These are phyloP conservation scores for Hemisphaericaspora nanyangensis DNA, from an alignment of 805 yeast genomes.

Conservation along the genomic window DNA sequence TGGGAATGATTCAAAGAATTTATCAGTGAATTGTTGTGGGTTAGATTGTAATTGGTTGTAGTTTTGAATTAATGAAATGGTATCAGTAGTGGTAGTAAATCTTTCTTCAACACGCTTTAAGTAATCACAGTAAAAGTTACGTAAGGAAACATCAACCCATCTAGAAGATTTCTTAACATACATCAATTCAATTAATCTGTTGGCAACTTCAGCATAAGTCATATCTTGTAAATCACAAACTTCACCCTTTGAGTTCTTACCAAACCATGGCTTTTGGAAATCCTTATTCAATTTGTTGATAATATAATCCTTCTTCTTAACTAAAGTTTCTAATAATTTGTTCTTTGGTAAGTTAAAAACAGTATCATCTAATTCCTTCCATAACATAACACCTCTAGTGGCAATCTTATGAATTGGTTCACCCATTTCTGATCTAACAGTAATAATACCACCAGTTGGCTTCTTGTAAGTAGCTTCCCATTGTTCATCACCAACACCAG, in stretches of 20 bases:
- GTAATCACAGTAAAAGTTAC: slow-evolving; percentile 82
- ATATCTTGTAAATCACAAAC: slow-evolving; percentile 90
- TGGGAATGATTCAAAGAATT: slow-evolving; percentile 66
- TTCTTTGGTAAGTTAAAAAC: slow-evolving; percentile 88
- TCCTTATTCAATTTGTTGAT: slow-evolving; percentile 85
- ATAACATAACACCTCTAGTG: slow-evolving; percentile 93
- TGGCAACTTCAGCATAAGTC: slow-evolving; percentile 90
- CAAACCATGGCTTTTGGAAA: slow-evolving; percentile 98
- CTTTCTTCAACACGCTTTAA: slow-evolving; percentile 97
- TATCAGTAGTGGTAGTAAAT: slow-evolving; percentile 56
- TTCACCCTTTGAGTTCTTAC: slow-evolving; percentile 61
- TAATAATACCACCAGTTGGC: slow-evolving; percentile 95
- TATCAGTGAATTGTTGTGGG: slow-evolving; percentile 60
- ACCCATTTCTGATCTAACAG: slow-evolving; percentile 98
- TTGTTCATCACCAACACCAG: slow-evolving; percentile 82
- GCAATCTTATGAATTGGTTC: slow-evolving; percentile 99
- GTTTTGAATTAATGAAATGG: slow-evolving; percentile 69
- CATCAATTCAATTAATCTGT: slow-evolving; percentile 83
- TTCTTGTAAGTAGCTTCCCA: slow-evolving; percentile 96
- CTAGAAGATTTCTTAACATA: slow-evolving; percentile 71
- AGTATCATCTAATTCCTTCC: slow-evolving; percentile 97
- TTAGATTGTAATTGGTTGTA: slow-evolving; percentile 56
- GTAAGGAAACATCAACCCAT: slow-evolving; percentile 86
- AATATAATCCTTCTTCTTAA: slow-evolving; percentile 80
- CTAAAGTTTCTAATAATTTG: slow-evolving; percentile 76